These are phyloP conservation scores for Pichia scutulata DNA, from an alignment of 805 yeast species.

Conservation along the genomic window DNA sequence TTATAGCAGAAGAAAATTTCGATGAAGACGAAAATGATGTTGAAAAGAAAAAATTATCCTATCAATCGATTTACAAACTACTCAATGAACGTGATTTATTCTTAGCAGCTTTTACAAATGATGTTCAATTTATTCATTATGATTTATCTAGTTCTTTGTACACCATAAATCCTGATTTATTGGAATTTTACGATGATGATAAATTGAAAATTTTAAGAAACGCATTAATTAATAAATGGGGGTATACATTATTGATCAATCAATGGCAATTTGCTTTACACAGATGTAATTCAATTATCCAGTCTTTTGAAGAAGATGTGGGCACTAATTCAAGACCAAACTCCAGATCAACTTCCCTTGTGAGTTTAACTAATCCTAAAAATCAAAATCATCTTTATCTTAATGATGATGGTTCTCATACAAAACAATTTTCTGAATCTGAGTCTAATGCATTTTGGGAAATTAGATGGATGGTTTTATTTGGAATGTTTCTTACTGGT, in stretches of 20 bases:
- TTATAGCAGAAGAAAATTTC: neutral
- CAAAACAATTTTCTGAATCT: neutral
- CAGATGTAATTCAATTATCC: conserved; percentile 1
- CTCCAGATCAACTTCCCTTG: neutral
- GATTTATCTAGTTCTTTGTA: neutral
- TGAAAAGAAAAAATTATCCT: neutral
- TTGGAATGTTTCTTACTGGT: conserved; percentile 18
- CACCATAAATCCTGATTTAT: neutral
- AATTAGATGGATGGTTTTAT: conserved; percentile 24
- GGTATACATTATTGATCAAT: neutral
- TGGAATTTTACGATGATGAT: neutral
- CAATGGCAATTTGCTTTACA: conserved; percentile 4
- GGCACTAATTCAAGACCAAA: neutral
- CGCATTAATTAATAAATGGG: neutral
- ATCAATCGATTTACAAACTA: neutral
- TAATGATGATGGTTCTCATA: conserved; percentile 3
- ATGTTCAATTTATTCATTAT: neutral
- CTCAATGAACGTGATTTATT: neutral
- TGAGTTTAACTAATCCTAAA: neutral
- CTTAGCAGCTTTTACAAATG: neutral
- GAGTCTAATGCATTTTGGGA: conserved; percentile 20
- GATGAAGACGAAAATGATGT: neutral
- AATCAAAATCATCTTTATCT: conserved; percentile 2
- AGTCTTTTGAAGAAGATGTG: neutral
- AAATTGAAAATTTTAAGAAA: neutral